These are phyloP conservation scores for Lodderomyces parapsilosis DNA, from an alignment of 1,139 yeast species.

Conservation along the genomic window DNA sequence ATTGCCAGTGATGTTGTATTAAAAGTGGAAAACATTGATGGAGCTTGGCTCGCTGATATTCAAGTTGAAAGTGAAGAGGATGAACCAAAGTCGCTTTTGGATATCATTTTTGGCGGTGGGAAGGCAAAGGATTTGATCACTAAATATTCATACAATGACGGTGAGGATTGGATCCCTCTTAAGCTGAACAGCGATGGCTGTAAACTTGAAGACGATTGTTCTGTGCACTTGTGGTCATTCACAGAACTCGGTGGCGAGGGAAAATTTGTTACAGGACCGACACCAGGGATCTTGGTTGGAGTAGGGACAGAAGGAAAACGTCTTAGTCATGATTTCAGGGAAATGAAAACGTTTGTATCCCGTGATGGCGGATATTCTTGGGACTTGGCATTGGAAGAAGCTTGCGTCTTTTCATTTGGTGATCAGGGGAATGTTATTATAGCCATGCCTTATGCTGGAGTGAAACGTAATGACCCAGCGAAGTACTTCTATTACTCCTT, in stretches of 20 bases:
- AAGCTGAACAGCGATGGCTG: constrained; percentile 49
- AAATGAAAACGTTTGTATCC: constrained; percentile 58
- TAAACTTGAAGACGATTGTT: constrained; percentile 46
- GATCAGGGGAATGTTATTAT: constrained; percentile 78
- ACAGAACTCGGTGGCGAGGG: constrained; percentile 57
- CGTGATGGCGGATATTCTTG: constrained; percentile 80
- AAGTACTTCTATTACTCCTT: constrained; percentile 55
- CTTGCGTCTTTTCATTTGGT: constrained; percentile 65
- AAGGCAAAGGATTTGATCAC: constrained; percentile 19
- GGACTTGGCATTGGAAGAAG: constrained; percentile 54
- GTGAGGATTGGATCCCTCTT: constrained; percentile 59
- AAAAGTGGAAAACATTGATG: constrained; percentile 63
- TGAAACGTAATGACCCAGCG: constrained; percentile 18
- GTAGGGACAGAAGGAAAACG: constrained; percentile 52
- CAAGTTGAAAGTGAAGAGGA: constrained; percentile 20
- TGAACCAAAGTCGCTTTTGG: constrained; percentile 24
- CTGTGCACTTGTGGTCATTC: constrained; percentile 54
- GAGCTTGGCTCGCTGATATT: constrained; percentile 62
- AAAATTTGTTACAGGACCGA: constrained; percentile 56
- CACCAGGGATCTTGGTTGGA: constrained; percentile 72
- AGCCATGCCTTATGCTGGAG: constrained; percentile 49
- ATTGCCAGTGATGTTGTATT: constrained; percentile 45
- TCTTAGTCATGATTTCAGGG: constrained; percentile 20
- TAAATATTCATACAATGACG: constrained; percentile 60
- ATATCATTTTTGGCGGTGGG: constrained; percentile 29